These are phyloP conservation scores for Curvularia eragrostidis DNA, from an alignment of 2,329 filamentous ascomycete genomes.

Conservation along the genomic window DNA sequence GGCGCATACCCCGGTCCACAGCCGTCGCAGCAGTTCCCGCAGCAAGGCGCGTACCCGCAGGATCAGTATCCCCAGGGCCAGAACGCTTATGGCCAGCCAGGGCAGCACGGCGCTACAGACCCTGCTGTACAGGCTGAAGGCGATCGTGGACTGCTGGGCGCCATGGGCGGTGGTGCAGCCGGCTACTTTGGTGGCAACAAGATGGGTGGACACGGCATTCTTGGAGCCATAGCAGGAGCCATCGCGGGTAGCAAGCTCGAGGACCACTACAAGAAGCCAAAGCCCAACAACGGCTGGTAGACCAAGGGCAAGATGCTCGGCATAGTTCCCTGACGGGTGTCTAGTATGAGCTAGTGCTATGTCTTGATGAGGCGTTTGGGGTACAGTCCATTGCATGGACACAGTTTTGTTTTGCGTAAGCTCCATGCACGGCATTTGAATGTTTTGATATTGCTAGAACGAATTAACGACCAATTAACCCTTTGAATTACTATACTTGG, in stretches of 20 bases:
- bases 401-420: not conserved
- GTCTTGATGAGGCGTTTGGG: slow-evolving; percentile 8
- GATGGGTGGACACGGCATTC: slow-evolving; percentile 61
- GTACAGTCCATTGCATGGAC: not conserved
- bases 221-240: slow-evolving; percentile 65
- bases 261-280: slow-evolving; percentile 59
- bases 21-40: slow-evolving; percentile 49
- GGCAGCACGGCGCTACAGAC: slow-evolving; percentile 52
- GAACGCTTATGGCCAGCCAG: slow-evolving; percentile 44
- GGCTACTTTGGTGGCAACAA: slow-evolving; percentile 64
- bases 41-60: slow-evolving; percentile 51
- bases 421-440: not conserved
- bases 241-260: slow-evolving; percentile 63
- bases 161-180: slow-evolving; percentile 63
- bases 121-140: slow-evolving; percentile 58
- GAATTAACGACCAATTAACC: slow-evolving; percentile 2
- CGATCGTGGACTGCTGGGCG: slow-evolving; percentile 65
- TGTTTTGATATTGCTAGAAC: slow-evolving; percentile 3
- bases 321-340: not conserved
- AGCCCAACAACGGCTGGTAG: slow-evolving; percentile 22
- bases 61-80: slow-evolving; percentile 48
- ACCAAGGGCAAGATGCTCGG: not conserved
- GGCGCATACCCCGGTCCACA: slow-evolving; percentile 42
- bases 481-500: too few species aligned
- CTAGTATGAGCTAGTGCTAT: not conserved